These are phyloP conservation scores for Pseudonectria foliicola DNA, from an alignment of 2,329 filamentous ascomycete species.

Conservation along the genomic window DNA sequence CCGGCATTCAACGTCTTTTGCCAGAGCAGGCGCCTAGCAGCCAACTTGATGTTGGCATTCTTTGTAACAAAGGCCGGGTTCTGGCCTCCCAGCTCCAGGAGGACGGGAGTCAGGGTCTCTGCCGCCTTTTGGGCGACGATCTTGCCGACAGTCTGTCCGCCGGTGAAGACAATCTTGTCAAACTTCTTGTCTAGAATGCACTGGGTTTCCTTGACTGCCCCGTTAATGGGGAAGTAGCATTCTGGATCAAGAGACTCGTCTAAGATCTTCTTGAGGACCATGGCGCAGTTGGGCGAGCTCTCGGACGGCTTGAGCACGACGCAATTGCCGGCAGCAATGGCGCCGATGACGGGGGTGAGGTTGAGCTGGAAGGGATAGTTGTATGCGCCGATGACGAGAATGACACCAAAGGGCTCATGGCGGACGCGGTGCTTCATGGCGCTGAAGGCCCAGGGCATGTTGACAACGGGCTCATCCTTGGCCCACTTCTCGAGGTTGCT, in stretches of 20 bases:
- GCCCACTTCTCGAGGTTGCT: constrained; percentile 75
- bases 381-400: constrained; percentile 84
- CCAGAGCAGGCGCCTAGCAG: constrained; percentile 81
- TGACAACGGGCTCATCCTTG: constrained; percentile 68
- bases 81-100: constrained; percentile 81
- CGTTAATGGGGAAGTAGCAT: constrained; percentile 74
- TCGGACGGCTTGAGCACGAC: constrained; percentile 89
- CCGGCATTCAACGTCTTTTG: constrained; percentile 81
- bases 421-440: constrained; percentile 67
- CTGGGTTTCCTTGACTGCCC: constrained; percentile 71
- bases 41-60: constrained; percentile 69
- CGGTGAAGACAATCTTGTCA: constrained; percentile 98
- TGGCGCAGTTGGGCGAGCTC: constrained; percentile 65
- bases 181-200: constrained; percentile 81
- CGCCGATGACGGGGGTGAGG: constrained; percentile 73
- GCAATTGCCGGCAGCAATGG: constrained; percentile 87
- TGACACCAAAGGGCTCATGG: constrained; percentile 80
- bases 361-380: constrained; percentile 87
- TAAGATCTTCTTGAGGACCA: constrained; percentile 72
- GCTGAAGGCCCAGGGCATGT: constrained; percentile 62
- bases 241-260: constrained; percentile 68
- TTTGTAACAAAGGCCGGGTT: constrained; percentile 92
- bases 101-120: constrained; percentile 77
- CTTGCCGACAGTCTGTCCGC: constrained; percentile 68
- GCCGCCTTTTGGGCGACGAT: constrained; percentile 89